Percentiles rank a stretch among this genome's conserved stretches.
These are phyloP conservation scores for Sistotremastrum niveocremeum DNA, from an alignment of 768 basidiomycete species.

Conservation along the genomic window DNA sequence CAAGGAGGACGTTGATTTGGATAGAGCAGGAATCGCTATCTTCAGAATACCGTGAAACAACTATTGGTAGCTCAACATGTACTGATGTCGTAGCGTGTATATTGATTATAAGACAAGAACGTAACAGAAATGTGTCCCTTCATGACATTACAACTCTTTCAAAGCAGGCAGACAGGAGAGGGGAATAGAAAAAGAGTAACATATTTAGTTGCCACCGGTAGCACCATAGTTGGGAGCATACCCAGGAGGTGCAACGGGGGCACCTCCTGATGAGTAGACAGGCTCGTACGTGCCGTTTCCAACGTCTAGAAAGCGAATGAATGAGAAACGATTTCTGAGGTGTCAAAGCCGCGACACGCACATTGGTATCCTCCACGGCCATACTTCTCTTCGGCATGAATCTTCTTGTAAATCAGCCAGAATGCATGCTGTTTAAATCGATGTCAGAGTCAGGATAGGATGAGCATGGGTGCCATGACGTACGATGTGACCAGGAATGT, in stretches of 20 bases:
- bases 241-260: slow-evolving; percentile 8
- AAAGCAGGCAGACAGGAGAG: not conserved
- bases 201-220: slow-evolving; percentile 1
- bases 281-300: slow-evolving; percentile 27
- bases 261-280: slow-evolving; percentile 4
- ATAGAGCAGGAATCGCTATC: slow-evolving; percentile 49
- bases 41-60: slow-evolving; percentile 42
- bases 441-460: not conserved
- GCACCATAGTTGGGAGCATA: slow-evolving; percentile 24
- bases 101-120: not conserved
- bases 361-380: slow-evolving; percentile 66
- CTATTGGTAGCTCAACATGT: not conserved
- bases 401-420: slow-evolving; percentile 85
- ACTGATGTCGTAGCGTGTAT: not conserved
- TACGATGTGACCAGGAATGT: slow-evolving; percentile 51
- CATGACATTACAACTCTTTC: not conserved
- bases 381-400: slow-evolving; percentile 74
- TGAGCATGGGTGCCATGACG: slow-evolving; percentile 7
- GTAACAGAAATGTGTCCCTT: not conserved
- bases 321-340: not conserved
- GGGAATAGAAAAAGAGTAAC: not conserved
- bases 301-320: slow-evolving; percentile 15
- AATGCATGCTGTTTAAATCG: slow-evolving; percentile 48
- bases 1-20: slow-evolving; percentile 40
- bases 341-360: slow-evolving; percentile 24